phyloP scores from a whole-genome alignment of 192 early-diverging fungal species.

The Backusella circina region DNA sequence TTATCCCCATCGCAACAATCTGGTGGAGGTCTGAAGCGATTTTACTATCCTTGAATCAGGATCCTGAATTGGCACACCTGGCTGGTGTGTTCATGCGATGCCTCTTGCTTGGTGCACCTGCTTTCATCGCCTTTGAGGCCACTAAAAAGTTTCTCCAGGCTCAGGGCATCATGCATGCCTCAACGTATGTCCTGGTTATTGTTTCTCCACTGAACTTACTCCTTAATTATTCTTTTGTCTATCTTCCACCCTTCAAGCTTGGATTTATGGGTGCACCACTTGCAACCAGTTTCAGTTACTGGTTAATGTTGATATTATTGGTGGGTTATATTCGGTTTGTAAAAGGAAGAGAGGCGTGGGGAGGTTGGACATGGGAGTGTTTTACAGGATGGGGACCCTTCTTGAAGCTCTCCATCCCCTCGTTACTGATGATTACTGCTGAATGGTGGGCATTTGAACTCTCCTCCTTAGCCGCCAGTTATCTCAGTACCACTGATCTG shows the following conservation, averaged over 20 bases:
- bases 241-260: conserved; percentile 56
- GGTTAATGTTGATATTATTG: conserved; percentile 62
- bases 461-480: conserved; percentile 64
- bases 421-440: conserved; percentile 73
- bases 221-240: conserved; percentile 82
- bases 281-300: conserved; percentile 73
- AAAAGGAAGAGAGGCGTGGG: conserved; percentile 76
- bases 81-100: conserved; percentile 51
- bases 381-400: conserved; percentile 57
- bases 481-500: conserved; percentile 67
- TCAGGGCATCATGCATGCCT: conserved; percentile 87
- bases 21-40: conserved; percentile 26
- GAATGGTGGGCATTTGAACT: conserved; percentile 78
- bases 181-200: conserved; percentile 67
- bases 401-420: conserved; percentile 69
- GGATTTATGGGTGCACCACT: conserved; percentile 85
- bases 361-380: conserved; percentile 77
- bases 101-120: conserved; percentile 68
- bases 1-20: conserved; percentile 21
- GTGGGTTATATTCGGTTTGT: conserved; percentile 61
- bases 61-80: conserved; percentile 16
- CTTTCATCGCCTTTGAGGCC: conserved; percentile 78
- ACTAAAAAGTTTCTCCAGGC: conserved; percentile 82
- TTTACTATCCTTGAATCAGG: conserved; percentile 21
- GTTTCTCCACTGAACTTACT: conserved; percentile 70